phyloP scores from a whole-genome alignment of 805 yeast species.

The Tetrapisispora taiwanensis region DNA sequence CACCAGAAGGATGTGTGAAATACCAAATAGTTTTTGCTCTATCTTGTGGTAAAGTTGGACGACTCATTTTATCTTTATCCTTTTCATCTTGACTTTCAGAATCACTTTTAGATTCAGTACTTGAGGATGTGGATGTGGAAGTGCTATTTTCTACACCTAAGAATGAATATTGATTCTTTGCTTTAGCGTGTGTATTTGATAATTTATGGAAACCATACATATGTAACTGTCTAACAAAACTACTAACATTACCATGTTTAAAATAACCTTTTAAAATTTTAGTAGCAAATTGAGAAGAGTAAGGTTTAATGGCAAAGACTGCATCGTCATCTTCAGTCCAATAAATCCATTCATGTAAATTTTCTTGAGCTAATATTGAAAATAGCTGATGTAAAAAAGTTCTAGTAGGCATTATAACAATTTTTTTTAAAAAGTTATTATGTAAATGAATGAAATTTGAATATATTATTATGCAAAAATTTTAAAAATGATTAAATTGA shows the following conservation, averaged over 20 bases:
- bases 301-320: constrained; percentile 63
- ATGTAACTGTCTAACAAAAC: constrained; percentile 69
- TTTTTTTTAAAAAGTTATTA: neutral
- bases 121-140: neutral
- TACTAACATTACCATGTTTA: constrained; percentile 72
- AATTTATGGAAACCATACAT: constrained; percentile 81
- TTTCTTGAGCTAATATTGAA: constrained; percentile 76
- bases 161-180: neutral
- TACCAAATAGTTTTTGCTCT: constrained; percentile 16
- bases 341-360: constrained; percentile 68
- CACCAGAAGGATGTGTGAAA: constrained; percentile 26
- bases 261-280: constrained; percentile 56
- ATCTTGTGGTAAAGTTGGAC: constrained; percentile 4
- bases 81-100: neutral
- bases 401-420: constrained; percentile 3
- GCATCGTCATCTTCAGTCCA: constrained; percentile 68
- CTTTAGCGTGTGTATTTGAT: constrained; percentile 7
- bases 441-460: no score
- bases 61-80: neutral
- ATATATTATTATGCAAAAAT: no score
- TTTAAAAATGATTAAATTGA: no score
- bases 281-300: constrained; percentile 61
- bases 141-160: neutral
- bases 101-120: constrained; percentile 1
- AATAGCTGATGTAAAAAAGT: constrained; percentile 57